These are phyloP conservation scores for Glaciozyma martinii DNA, from an alignment of 768 basidiomycete species.

Conservation along the genomic window DNA sequence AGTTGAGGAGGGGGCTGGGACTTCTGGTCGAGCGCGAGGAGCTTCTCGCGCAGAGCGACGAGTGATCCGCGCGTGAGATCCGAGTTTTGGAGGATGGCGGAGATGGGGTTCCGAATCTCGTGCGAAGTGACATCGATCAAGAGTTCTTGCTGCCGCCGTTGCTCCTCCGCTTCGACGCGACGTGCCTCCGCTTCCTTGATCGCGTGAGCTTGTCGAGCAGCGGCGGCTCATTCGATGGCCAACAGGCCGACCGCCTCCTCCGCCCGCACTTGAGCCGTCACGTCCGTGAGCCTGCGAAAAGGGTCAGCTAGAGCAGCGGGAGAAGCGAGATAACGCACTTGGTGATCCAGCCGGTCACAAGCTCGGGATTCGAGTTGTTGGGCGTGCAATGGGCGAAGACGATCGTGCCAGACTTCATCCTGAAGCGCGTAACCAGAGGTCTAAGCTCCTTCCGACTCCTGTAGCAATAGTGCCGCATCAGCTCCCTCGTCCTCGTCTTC, in stretches of 20 bases:
- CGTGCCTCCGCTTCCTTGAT: neutral
- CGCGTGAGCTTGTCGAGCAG: neutral
- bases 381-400: neutral
- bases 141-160: neutral
- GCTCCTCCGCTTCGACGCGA: neutral
- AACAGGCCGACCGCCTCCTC: neutral
- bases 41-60: too few relatives aligned
- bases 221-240: neutral
- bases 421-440: too few relatives aligned
- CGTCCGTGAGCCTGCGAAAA: neutral
- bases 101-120: neutral
- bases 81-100: neutral
- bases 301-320: neutral
- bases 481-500: too few relatives aligned
- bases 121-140: slow-evolving; percentile 1
- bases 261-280: neutral
- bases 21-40: too few relatives aligned
- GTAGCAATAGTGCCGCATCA: too few relatives aligned
- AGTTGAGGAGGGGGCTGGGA: too few relatives aligned
- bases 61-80: neutral
- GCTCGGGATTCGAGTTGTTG: neutral
- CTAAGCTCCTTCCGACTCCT: too few relatives aligned
- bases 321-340: neutral
- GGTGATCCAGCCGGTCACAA: neutral
- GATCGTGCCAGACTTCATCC: too few relatives aligned